Conservation (phyloP, 2,329 filamentous ascomycete genomes). For the Neofusicoccum ribis region DNA sequence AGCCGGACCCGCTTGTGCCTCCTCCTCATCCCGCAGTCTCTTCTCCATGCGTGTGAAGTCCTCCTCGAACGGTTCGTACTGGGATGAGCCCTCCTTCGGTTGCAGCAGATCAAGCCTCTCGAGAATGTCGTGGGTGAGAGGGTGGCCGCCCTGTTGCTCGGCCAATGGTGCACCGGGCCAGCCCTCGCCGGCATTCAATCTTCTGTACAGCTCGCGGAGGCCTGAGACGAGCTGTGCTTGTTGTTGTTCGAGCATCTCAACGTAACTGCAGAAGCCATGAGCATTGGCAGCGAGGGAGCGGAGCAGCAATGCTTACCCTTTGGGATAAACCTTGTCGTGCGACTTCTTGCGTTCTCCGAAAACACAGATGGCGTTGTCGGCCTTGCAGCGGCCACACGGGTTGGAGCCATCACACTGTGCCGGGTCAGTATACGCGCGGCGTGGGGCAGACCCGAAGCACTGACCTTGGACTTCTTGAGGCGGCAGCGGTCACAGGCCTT, state of each 20-base stretch:
- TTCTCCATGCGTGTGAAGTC: conserved; percentile 57
- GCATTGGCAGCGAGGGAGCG: conserved; percentile 14
- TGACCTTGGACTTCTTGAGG: conserved; percentile 66
- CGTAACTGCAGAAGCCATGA: conserved; percentile 47
- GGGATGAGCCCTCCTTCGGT: conserved; percentile 45
- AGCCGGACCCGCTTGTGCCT: conserved; percentile 48
- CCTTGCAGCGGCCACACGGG: conserved; percentile 62
- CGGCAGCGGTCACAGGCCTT: conserved; percentile 68
- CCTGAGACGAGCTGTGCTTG: conserved; percentile 62
- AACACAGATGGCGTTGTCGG: conserved; percentile 65
- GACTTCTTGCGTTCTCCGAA: conserved; percentile 67
- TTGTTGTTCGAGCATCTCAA: conserved; percentile 68
- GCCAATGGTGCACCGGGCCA: conserved; percentile 58
- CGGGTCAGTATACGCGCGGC: conserved; percentile 21
- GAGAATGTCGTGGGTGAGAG: conserved; percentile 64
- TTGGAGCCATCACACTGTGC: conserved; percentile 60
- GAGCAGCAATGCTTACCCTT: conserved; percentile 53
- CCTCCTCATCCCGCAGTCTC: conserved; percentile 54
- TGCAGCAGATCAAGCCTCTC: conserved; percentile 60
- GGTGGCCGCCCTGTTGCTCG: conserved; percentile 55
- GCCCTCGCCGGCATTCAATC: conserved; percentile 51
- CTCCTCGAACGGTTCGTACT: conserved; percentile 59
- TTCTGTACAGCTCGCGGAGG: conserved; percentile 61
- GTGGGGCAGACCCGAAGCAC: conserved; percentile 16
- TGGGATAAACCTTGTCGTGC: conserved; percentile 68